Percentiles rank a stretch among this genome's conserved stretches.
Evolutionary conservation across 345 rosid genomes (phyloP).

Genomic region (Gossypium bickii): DNA sequence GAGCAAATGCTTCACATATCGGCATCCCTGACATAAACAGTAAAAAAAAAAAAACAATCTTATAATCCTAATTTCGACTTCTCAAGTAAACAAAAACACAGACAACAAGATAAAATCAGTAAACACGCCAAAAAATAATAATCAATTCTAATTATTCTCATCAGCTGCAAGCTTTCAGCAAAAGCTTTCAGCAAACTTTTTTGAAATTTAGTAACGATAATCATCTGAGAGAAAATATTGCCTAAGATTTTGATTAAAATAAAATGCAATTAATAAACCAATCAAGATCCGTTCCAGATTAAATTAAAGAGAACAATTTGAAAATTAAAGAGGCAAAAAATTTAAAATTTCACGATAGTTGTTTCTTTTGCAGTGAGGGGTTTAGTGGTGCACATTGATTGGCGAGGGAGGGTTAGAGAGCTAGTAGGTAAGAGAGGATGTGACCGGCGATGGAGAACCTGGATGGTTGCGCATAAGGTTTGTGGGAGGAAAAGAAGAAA

Average conservation of each 20-base stretch:
- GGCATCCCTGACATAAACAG: constrained; percentile 66
- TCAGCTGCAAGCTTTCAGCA: neutral
- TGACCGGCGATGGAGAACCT: too few species aligned
- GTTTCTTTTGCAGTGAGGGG: too few species aligned
- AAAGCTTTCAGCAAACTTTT: neutral
- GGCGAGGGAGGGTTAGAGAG: too few species aligned
- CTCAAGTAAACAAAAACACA: neutral
- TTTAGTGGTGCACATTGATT: too few species aligned
- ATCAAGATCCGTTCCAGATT: neutral
- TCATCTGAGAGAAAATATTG: neutral
- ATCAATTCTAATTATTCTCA: neutral
- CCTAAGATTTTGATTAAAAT: neutral
- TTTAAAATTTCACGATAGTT: too few species aligned
- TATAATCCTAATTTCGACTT: neutral
- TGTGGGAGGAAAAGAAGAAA: too few species aligned
- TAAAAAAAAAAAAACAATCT: neutral
- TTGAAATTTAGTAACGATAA: neutral
- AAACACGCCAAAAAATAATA: neutral
- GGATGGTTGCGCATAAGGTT: too few species aligned
- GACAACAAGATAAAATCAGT: neutral
- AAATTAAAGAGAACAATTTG: neutral
- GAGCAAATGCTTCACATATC: constrained; percentile 83
- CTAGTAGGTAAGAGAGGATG: too few species aligned
- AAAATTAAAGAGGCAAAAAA: too few species aligned
- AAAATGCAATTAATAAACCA: neutral